Base-by-base conservation (phyloP, 2,329 filamentous ascomycete genomes). In the Colletotrichum graminicola region DNA sequence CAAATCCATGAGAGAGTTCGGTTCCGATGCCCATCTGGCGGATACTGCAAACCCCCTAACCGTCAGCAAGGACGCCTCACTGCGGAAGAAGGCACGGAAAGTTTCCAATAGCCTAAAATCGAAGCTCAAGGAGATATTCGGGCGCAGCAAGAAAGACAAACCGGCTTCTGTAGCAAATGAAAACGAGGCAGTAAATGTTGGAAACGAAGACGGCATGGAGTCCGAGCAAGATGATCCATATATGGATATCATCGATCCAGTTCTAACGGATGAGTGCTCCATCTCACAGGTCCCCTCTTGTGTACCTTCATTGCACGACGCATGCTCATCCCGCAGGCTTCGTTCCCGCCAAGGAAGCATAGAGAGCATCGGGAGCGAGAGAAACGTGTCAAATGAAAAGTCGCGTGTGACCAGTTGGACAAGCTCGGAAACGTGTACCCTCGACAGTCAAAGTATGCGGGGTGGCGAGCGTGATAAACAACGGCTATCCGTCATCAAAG, bases 361-460 rank as follows among this genome's bases (percentile, higher is more conserved):
- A 6, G 86, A 86, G 71, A 90, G 85, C 71, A 74, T 86, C 2
- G 75, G 74, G 29, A 84, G 81, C 64, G 82, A 83, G 7, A 79
- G 78, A 51, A 80, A 80, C 62, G 76, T 75, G 1, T 82, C 79
- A 18, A 86, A 88, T 49, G 86, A 89, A 26, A 88, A 83, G 74
- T 92, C 90, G n/a, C 83, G 91, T 29, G 88, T 93, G 62, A 93
- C 91, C 2, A 94, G 92, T 78, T 94, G 92, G 92, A 88, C 87
- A 5, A 89, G 90, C 72, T 92, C 91, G 0, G 88, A 87, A 1
- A 84, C 85, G 1, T 86, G 86, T 67, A 89, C 87, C 3, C 85
- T 88, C 3, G 80, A 85, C 7, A 88, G 80, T 78, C 70, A 85
- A 55, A 80, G 70, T 23, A 69, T 61, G 5, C 76, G 77, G 65